Conservation (phyloP, 2,329 filamentous ascomycete species). For the Eutypella sp. region DNA sequence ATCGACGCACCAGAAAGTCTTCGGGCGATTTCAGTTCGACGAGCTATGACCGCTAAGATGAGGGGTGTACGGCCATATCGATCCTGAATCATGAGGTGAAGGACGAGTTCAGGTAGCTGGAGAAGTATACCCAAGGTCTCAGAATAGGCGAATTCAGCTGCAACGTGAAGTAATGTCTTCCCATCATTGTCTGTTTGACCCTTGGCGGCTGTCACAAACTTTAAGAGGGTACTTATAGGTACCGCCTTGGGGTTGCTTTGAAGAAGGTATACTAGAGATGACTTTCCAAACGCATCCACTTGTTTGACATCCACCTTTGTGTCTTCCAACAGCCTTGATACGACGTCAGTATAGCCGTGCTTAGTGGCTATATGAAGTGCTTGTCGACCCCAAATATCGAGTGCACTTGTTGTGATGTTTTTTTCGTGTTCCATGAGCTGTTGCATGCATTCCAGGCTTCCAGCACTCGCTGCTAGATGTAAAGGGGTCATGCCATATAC, state of each 20-base stretch:
- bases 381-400: neutral
- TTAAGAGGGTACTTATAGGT: neutral
- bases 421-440: neutral
- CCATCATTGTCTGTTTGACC: neutral
- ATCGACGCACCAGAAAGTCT: too few species aligned
- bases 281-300: neutral
- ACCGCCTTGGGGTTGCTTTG: neutral
- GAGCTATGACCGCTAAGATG: neutral
- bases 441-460: neutral
- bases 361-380: neutral
- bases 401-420: too few species aligned
- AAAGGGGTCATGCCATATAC: neutral
- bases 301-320: neutral
- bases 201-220: neutral
- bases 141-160: neutral
- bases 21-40: neutral
- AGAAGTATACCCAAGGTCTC: too few species aligned
- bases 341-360: neutral
- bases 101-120: too few species aligned
- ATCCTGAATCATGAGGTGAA: too few species aligned
- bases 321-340: neutral
- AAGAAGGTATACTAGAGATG: neutral
- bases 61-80: neutral
- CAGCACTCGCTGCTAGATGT: neutral
- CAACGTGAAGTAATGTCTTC: neutral